Base-by-base conservation (phyloP, 2,329 filamentous ascomycete genomes). In the Cytospora leucostoma region DNA sequence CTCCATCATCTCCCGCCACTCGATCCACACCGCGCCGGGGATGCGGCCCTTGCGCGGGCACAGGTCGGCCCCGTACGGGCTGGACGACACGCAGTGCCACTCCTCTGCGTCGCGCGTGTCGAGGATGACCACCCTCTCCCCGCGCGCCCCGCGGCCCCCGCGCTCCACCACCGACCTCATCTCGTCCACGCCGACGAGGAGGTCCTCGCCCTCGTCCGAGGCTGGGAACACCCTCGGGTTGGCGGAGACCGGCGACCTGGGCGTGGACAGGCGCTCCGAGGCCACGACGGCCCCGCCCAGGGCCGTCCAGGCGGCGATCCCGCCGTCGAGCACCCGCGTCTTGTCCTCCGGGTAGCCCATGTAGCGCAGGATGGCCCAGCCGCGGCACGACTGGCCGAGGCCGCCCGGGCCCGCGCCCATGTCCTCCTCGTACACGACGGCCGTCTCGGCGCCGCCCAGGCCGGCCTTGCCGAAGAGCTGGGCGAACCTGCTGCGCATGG, bases 351-450 rank as follows among this genome's bases (percentile, higher is more conserved):
- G 44, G 44, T 47, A 47, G 7, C 44, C 44, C 44, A 47, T n/a
- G 44, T 47, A 47, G n/a, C 44, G 44, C 44, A 47, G 44, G 44
- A 47, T 47, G 44, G n/a, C 44, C 44, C 44, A 47, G n/a, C 44
- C 44, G 44, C 44, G 44, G 44, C 44, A 47, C 7, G 44, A 47
- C 44, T 47, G 44, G 6, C 44, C 44, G 44, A 47, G 19, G n/a
- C 44, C 44, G 6, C 44, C 44, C n/a, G 19, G 19, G n/a, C 44
- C 44, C 44, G 44, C 19, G 44, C 21, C 44, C 44, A 47, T 47
- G n/a, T 47, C 44, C 44, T 47, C 44, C 44, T 47, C 44, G n/a
- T 47, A 47, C 3, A 47, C 21, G 7, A 47, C n/a, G 44, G 44
- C 44, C n/a, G 44, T 47, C 44, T 47, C 44, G 7, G 21, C 44